Conservation (phyloP, 192 early-diverging fungal species). For the Kickxella alabastrina region DNA sequence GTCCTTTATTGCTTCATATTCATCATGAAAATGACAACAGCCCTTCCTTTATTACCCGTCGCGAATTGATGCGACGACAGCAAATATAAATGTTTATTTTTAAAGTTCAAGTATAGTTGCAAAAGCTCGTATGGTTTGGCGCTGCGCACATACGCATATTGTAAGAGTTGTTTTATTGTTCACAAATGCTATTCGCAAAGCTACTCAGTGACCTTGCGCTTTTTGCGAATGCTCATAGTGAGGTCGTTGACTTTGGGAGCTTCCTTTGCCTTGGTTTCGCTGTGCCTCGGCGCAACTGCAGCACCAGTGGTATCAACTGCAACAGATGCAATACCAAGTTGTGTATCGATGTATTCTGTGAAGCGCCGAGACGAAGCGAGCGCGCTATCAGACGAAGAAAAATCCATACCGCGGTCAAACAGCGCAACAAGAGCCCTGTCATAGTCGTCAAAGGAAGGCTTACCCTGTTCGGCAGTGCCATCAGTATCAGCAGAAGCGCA, state of each 20-base stretch:
- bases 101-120: too few relatives aligned
- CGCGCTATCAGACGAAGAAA: conserved; percentile 18
- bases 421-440: conserved; percentile 28
- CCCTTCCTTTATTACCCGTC: too few relatives aligned
- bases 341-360: conserved; percentile 6
- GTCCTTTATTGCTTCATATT: too few relatives aligned
- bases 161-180: not conserved
- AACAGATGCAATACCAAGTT: conserved; percentile 5
- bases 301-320: conserved; percentile 11
- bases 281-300: not conserved
- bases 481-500: not conserved
- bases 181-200: too few relatives aligned
- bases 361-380: conserved; percentile 18
- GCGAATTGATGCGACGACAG: too few relatives aligned
- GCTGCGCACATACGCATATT: too few relatives aligned
- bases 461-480: conserved; percentile 17
- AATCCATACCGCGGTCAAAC: conserved; percentile 42
- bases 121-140: too few relatives aligned
- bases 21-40: too few relatives aligned
- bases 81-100: too few relatives aligned
- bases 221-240: conserved; percentile 33
- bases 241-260: conserved; percentile 30
- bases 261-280: not conserved
- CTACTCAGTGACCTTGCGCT: too few relatives aligned
- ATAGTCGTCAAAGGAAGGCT: conserved; percentile 28